A percentile compares a stretch with the other conserved stretches of the same genome.
Evolutionary conservation across 2,329 filamentous ascomycete species (phyloP).

Genomic region (Beauveria varroae): DNA sequence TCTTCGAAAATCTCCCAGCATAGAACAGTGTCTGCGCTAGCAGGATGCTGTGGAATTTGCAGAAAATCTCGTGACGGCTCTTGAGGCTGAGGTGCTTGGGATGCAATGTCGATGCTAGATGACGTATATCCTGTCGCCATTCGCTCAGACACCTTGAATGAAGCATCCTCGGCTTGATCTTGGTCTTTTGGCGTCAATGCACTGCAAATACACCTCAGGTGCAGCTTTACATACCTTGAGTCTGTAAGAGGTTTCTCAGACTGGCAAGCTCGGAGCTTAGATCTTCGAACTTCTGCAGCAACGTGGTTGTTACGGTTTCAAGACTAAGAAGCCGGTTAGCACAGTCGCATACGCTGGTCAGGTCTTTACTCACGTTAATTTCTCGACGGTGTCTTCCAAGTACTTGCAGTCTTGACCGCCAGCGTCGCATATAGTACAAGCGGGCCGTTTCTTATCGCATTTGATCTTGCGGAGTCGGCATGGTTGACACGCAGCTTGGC

Average conservation of each 20-base stretch:
- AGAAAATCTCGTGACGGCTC: conserved; percentile 17
- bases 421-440: conserved; percentile 13
- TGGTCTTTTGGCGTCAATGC: background rate
- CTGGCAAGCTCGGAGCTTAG: conserved; percentile 13
- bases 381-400: conserved; percentile 13
- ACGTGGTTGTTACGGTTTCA: conserved; percentile 14
- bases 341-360: background rate
- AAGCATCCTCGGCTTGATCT: background rate
- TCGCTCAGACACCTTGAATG: background rate
- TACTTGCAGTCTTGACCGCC: conserved; percentile 16
- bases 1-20: conserved; percentile 15
- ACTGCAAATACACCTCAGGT: too few relatives aligned
- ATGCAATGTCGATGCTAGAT: background rate
- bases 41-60: conserved; percentile 16
- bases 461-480: conserved; percentile 16
- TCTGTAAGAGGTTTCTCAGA: conserved; percentile 7
- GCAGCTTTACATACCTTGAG: background rate
- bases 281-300: conserved; percentile 15
- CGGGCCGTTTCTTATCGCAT: conserved; percentile 16
- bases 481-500: conserved; percentile 16
- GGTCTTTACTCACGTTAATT: conserved; percentile 13
- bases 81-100: background rate
- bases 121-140: background rate
- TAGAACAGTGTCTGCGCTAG: conserved; percentile 16
- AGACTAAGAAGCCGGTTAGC: conserved; percentile 10